Conservation (phyloP, 2,329 filamentous ascomycete species). For the Nemania bipapillata region DNA sequence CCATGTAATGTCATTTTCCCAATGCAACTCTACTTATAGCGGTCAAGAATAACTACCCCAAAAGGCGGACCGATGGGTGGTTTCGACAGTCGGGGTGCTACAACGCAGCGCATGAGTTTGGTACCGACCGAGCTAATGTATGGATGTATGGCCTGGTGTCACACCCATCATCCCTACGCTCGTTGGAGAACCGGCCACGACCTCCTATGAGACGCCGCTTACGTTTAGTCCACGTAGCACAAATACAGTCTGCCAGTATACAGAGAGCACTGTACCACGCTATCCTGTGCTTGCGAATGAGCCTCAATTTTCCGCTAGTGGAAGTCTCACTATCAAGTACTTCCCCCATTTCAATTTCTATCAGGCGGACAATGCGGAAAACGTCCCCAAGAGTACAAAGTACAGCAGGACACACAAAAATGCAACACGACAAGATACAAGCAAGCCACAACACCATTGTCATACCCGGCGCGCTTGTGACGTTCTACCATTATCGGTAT, state of each 20-base stretch:
- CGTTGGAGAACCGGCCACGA: conserved; percentile 12
- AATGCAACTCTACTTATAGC: conserved; percentile 31
- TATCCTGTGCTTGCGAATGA: not conserved
- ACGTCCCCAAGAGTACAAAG: not conserved
- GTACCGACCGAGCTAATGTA: conserved; percentile 12
- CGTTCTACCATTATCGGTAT: not conserved
- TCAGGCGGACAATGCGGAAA: not conserved
- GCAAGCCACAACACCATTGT: not conserved
- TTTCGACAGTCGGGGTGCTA: conserved; percentile 1
- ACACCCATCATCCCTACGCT: conserved; percentile 7
- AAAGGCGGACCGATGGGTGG: conserved; percentile 30
- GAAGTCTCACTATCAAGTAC: not conserved
- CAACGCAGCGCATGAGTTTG: conserved; percentile 8
- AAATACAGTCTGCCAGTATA: conserved; percentile 1
- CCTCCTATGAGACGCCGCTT: conserved; percentile 1
- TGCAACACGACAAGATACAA: not conserved
- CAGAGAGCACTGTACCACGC: too few relatives aligned
- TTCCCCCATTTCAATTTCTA: not conserved
- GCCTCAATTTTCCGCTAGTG: conserved; percentile 4
- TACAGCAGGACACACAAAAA: not conserved
- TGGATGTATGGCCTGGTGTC: conserved; percentile 10
- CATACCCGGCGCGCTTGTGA: not conserved
- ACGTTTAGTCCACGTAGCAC: not conserved
- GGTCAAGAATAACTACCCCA: conserved; percentile 36
- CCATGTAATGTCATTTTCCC: conserved; percentile 14